phyloP scores from a whole-genome alignment of 306 rosid species.

The Morella rubra region DNA sequence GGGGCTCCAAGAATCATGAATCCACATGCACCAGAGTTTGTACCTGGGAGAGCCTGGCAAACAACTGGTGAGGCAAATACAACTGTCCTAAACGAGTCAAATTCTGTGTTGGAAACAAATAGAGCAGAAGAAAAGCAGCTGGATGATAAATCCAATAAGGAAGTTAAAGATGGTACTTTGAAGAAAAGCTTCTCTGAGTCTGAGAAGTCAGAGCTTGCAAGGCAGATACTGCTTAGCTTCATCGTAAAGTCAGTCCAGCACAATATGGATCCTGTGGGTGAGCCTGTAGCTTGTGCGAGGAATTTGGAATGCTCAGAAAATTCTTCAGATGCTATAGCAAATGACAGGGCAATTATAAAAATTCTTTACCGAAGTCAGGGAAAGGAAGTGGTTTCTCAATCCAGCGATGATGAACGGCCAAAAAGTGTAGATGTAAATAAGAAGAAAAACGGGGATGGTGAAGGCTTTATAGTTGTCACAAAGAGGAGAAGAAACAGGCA shows the following conservation, averaged over 20 bases:
- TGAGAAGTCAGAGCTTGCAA: constrained; percentile 81
- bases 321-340: constrained; percentile 61
- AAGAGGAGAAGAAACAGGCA: constrained; percentile 73
- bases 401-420: constrained; percentile 32
- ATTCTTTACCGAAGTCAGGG: constrained; percentile 62
- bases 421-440: constrained; percentile 36
- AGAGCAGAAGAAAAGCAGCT: constrained; percentile 32
- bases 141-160: constrained; percentile 21
- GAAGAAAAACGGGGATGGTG: constrained; percentile 47
- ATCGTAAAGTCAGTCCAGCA: constrained; percentile 76
- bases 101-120: constrained; percentile 28
- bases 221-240: constrained; percentile 88
- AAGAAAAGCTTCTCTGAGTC: constrained; percentile 56
- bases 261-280: constrained; percentile 52
- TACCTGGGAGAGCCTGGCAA: constrained; percentile 67
- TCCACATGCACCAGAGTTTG: constrained; percentile 92
- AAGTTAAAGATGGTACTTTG: constrained; percentile 23
- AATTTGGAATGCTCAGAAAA: constrained; percentile 31
- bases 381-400: constrained; percentile 35
- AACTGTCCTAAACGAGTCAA: constrained; percentile 23
- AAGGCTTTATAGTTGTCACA: constrained; percentile 73
- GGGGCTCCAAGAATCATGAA: constrained; percentile 76
- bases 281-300: constrained; percentile 35
- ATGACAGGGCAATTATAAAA: constrained; percentile 78
- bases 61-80: constrained; percentile 33